phyloP scores from a whole-genome alignment of 164 flowering plant genomes.

The Houttuynia cordata region DNA sequence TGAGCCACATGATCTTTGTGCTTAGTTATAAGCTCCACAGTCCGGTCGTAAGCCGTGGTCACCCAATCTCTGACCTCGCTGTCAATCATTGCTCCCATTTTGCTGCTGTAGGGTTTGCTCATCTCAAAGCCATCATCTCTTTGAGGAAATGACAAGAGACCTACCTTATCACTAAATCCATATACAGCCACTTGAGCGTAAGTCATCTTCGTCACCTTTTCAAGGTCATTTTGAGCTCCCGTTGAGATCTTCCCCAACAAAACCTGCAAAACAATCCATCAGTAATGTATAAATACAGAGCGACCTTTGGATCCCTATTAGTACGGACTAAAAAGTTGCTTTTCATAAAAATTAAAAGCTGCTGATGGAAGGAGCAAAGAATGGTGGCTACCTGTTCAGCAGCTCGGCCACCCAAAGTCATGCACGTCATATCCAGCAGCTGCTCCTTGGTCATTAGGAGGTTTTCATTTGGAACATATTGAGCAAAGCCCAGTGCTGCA shows the following conservation, averaged over 20 bases:
- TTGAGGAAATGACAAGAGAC: conserved; percentile 83
- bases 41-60: conserved; percentile 52
- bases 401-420: conserved; percentile 97
- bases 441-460: conserved; percentile 94
- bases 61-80: conserved; percentile 93
- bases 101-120: conserved; percentile 86
- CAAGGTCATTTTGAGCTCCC: conserved; percentile 92
- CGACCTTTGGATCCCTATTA: neutral
- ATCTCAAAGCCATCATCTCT: conserved; percentile 63
- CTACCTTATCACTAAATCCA: conserved; percentile 93
- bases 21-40: no score
- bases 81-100: conserved; percentile 78
- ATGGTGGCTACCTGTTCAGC: conserved; percentile 70
- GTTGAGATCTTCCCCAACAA: conserved; percentile 84
- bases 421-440: conserved; percentile 93
- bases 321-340: no score
- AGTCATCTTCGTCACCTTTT: conserved; percentile 92
- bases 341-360: no score
- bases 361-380: neutral
- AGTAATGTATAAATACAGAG: neutral
- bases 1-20: no score
- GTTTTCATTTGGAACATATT: conserved; percentile 91
- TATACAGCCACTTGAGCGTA: conserved; percentile 87
- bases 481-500: conserved; percentile 94
- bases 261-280: conserved; percentile 36